Conservation (phyloP, 768 basidiomycete species). For the Pholiota molesta region DNA sequence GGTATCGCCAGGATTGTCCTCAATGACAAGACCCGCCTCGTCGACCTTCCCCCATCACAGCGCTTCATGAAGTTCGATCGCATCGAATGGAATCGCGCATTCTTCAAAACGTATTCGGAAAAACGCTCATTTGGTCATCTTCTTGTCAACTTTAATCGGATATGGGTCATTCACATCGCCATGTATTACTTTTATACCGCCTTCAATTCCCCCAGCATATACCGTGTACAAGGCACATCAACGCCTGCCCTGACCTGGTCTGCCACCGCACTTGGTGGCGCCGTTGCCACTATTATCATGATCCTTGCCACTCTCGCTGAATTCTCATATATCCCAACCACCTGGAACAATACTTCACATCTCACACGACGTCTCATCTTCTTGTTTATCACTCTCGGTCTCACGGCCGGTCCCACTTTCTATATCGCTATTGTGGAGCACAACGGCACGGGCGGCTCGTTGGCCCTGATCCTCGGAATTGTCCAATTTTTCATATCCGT, state of each 20-base stretch:
- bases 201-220: slow-evolving; percentile 89
- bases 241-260: slow-evolving; percentile 89
- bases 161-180: slow-evolving; percentile 97
- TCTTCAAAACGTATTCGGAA: slow-evolving; percentile 99
- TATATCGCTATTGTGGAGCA: slow-evolving; percentile 89
- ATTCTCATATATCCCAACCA: slow-evolving; percentile 97
- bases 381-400: slow-evolving; percentile 84
- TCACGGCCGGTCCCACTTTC: slow-evolving; percentile 92
- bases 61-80: slow-evolving; percentile 97
- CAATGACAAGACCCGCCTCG: slow-evolving; percentile 88
- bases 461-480: slow-evolving; percentile 91
- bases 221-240: slow-evolving; percentile 59
- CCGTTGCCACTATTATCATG: slow-evolving; percentile 96
- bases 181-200: slow-evolving; percentile 97
- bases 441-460: slow-evolving; percentile 61
- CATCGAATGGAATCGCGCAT: slow-evolving; percentile 94
- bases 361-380: slow-evolving; percentile 90
- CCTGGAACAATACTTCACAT: slow-evolving; percentile 98
- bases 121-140: slow-evolving; percentile 96
- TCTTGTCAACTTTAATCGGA: slow-evolving; percentile 98
- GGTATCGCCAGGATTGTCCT: slow-evolving; percentile 93
- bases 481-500: slow-evolving; percentile 96
- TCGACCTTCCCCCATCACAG: slow-evolving; percentile 88
- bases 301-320: slow-evolving; percentile 92
- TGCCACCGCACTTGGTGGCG: slow-evolving; percentile 91